Evolutionary conservation across 148 eudicot genomes (phyloP), one percentile per base, ranked within the genome.

Genomic region (Simmondsia chinensis): DNA sequence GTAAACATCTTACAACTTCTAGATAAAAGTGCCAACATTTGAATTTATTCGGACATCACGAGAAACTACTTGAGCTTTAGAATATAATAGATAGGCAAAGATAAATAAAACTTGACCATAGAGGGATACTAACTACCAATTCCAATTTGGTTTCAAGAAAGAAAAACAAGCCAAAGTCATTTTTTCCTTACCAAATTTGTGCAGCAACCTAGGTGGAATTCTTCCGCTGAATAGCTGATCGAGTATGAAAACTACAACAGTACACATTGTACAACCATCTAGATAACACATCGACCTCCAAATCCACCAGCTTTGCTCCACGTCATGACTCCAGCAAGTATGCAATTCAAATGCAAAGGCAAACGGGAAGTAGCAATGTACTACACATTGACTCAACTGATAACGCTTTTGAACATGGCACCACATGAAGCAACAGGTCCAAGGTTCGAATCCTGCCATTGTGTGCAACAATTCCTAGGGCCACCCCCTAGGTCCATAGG

Each of bases 131-230:
- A 30, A 66, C 17, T 41, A 48, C 19, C 5, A 36, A 17, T 48
- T 47, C 34, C 60, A 61, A 23, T 34, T 31, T 23, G 34, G 33
- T 38, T 25, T 33, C 65, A 72, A 53, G 58, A 54, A 53, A 68
- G 41, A 58, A 56, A n/a, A 73, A 47, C 68, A 57, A 52, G 58
- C 73, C 65, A 69, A 9, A 66, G 66, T 65, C 79, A 59, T 59
- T 58, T 77, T 61, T 64, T 73, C 75, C 94, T 91, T 79, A 87
- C 94, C 74, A 74, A 81, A 63, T 35, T 37, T 68, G 62, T 68
- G 83, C 87, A 67, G 97, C 93, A 74, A 69, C 67, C 69, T 68
- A 71, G 79, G 60, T 59, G 69, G 73, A 60, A 69, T 52, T 62
- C 99, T 68, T 74, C 88, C 45, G 82, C 68, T 72, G 70, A 56